These are phyloP conservation scores for Yamadazyma sp. DNA, from an alignment of 1,139 yeast species.

Conservation along the genomic window DNA sequence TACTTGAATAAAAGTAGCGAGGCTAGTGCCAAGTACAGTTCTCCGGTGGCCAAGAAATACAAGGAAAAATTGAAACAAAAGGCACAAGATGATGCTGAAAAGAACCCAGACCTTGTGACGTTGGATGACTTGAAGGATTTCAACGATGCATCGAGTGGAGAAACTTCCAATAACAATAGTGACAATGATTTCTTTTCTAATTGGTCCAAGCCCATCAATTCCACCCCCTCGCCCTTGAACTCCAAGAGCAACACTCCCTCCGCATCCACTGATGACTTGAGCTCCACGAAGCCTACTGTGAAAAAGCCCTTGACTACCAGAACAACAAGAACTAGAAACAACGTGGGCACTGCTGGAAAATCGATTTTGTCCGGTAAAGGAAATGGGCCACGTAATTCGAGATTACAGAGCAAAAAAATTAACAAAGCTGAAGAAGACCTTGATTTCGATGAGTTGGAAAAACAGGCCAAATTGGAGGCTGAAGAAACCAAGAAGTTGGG, in stretches of 20 bases:
- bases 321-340: slow-evolving; percentile 14
- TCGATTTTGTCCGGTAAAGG: slow-evolving; percentile 44
- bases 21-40: slow-evolving; percentile 76
- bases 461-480: slow-evolving; percentile 80
- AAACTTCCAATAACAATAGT: slow-evolving; percentile 23
- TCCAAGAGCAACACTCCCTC: slow-evolving; percentile 52
- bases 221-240: slow-evolving; percentile 51
- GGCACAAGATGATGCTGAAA: slow-evolving; percentile 63
- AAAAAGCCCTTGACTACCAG: slow-evolving; percentile 21
- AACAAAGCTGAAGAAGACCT: slow-evolving; percentile 60
- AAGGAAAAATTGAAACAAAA: slow-evolving; percentile 73
- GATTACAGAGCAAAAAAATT: slow-evolving; percentile 51
- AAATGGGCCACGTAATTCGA: slow-evolving; percentile 53
- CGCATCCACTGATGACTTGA: slow-evolving; percentile 39
- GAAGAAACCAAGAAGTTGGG: slow-evolving; percentile 73
- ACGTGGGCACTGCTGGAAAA: slow-evolving; percentile 20
- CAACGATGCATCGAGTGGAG: slow-evolving; percentile 33
- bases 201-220: slow-evolving; percentile 75
- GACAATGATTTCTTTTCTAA: slow-evolving; percentile 78
- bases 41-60: slow-evolving; percentile 75
- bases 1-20: slow-evolving; percentile 53
- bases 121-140: slow-evolving; percentile 54
- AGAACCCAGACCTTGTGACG: slow-evolving; percentile 67
- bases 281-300: slow-evolving; percentile 24
- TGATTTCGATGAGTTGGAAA: slow-evolving; percentile 91